Percentiles rank a stretch among this genome's conserved stretches.
phyloP scores from a whole-genome alignment of 768 basidiomycete species.

The Peribolospora baueri region DNA sequence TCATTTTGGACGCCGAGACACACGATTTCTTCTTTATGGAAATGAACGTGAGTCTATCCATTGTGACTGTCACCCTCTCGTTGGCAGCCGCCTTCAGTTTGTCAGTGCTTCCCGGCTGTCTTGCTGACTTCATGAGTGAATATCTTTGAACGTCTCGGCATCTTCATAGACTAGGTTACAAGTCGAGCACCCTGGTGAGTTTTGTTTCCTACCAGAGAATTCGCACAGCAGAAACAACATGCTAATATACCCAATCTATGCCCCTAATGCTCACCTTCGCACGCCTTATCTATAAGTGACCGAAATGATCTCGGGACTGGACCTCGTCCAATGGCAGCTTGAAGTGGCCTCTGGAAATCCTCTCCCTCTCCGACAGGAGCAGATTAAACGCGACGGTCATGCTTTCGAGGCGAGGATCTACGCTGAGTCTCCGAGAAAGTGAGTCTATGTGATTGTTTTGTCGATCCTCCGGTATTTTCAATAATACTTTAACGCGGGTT shows the following conservation, averaged over 20 bases:
- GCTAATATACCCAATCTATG: no score
- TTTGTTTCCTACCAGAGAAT: no score
- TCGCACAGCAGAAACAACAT: no score
- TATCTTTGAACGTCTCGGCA: constrained; percentile 6
- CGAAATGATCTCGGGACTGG: constrained; percentile 80
- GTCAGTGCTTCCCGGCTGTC: no score
- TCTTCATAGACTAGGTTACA: constrained; percentile 27
- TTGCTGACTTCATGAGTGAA: constrained; percentile 36
- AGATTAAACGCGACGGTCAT: constrained; percentile 69
- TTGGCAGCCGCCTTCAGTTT: neutral
- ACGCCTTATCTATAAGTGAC: constrained; percentile 28
- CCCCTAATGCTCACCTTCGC: no score
- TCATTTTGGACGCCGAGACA: constrained; percentile 83
- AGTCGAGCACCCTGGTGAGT: constrained; percentile 29
- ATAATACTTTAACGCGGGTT: no score
- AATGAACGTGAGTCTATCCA: constrained; percentile 31
- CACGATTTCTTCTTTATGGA: constrained; percentile 84
- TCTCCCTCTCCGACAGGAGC: constrained; percentile 47
- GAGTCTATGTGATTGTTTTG: constrained; percentile 1
- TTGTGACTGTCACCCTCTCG: neutral
- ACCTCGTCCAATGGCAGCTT: constrained; percentile 87
- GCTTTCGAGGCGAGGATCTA: constrained; percentile 90
- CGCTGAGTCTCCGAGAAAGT: constrained; percentile 75
- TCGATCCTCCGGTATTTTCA: no score
- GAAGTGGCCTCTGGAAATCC: constrained; percentile 74